Percentiles rank a stretch among this genome's conserved stretches.
Conservation (phyloP, 2,329 filamentous ascomycete species). For the Cladosporium sp. region DNA sequence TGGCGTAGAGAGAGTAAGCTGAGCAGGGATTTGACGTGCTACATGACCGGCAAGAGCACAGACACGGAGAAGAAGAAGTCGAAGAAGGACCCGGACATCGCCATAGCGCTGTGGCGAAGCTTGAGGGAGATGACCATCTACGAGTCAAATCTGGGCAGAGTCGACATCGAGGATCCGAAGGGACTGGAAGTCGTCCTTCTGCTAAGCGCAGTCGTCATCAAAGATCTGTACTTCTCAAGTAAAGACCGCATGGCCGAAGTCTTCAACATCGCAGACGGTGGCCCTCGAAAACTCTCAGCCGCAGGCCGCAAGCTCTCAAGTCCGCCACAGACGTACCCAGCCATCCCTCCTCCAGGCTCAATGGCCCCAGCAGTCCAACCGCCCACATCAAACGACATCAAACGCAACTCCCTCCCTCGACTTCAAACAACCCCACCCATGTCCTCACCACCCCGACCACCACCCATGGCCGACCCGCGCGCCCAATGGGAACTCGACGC, state of each 20-base stretch:
- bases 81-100: conserved; percentile 80
- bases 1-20: conserved; percentile 89
- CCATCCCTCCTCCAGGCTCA: neutral
- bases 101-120: conserved; percentile 80
- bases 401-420: conserved; percentile 33
- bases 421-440: conserved; percentile 30
- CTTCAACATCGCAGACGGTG: conserved; percentile 69
- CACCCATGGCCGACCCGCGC: conserved; percentile 52
- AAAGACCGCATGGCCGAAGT: conserved; percentile 65
- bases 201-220: conserved; percentile 61
- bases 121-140: conserved; percentile 83
- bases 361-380: conserved; percentile 11
- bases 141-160: conserved; percentile 85
- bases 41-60: conserved; percentile 75
- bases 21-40: conserved; percentile 85
- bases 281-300: conserved; percentile 32
- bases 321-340: conserved; percentile 27
- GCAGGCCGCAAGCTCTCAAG: conserved; percentile 32
- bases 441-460: conserved; percentile 27
- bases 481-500: conserved; percentile 55
- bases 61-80: conserved; percentile 66
- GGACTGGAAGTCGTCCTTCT: conserved; percentile 82
- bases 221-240: conserved; percentile 59
- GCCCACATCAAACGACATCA: conserved; percentile 25
- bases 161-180: conserved; percentile 92